Conservation (phyloP, 768 basidiomycete genomes). For the Lentinula sp. region DNA sequence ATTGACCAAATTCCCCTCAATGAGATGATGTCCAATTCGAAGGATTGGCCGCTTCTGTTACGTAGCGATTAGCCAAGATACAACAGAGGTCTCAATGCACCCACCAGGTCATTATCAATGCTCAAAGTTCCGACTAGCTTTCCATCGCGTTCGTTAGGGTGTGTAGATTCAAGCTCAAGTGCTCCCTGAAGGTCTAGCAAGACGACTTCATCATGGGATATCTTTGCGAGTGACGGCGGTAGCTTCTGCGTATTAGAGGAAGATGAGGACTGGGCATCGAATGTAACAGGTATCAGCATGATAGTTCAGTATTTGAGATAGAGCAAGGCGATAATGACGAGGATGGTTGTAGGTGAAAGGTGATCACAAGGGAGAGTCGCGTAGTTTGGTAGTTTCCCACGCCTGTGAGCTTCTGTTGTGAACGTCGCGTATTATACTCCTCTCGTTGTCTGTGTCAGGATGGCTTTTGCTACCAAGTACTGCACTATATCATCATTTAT, state of each 20-base stretch:
- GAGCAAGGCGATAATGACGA: too few relatives aligned
- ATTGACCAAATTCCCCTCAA: slow-evolving; percentile 78
- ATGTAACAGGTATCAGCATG: slow-evolving; percentile 56
- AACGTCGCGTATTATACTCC: too few relatives aligned
- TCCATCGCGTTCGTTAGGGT: slow-evolving; percentile 50
- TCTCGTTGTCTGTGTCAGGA: neutral
- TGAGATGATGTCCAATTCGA: slow-evolving; percentile 80
- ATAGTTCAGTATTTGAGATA: neutral
- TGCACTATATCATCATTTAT: neutral
- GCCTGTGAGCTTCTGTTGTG: neutral
- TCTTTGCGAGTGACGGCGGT: slow-evolving; percentile 57
- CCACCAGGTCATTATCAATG: slow-evolving; percentile 53
- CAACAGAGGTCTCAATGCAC: slow-evolving; percentile 11
- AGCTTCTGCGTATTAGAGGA: slow-evolving; percentile 37
- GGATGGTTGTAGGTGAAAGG: too few relatives aligned
- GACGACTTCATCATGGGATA: slow-evolving; percentile 76
- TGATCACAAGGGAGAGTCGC: too few relatives aligned
- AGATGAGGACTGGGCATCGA: slow-evolving; percentile 26
- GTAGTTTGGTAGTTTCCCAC: neutral
- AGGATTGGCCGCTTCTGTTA: slow-evolving; percentile 71
- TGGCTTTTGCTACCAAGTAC: slow-evolving; percentile 13
- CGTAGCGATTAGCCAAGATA: neutral
- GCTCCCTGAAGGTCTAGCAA: slow-evolving; percentile 86
- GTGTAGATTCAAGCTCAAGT: slow-evolving; percentile 58
- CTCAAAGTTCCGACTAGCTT: slow-evolving; percentile 74